A percentile compares a stretch with the other conserved stretches of the same genome.
These are phyloP conservation scores for Crithidia expoeki DNA, from an alignment of 208 protist genomes.

Conservation along the genomic window DNA sequence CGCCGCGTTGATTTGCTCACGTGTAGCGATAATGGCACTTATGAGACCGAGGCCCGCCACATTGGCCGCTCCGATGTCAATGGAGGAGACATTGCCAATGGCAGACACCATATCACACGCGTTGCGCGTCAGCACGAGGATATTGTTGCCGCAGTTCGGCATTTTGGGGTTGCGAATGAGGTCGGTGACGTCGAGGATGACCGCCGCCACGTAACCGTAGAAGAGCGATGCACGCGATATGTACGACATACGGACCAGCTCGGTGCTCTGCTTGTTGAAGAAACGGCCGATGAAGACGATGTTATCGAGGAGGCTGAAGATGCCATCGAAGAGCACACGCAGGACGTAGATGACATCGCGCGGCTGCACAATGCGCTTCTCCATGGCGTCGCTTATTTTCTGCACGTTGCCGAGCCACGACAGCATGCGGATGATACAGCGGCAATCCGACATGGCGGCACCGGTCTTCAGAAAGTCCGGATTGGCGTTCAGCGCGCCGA, in stretches of 20 bases:
- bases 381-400: slow-evolving; percentile 57
- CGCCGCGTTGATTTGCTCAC: slow-evolving; percentile 55
- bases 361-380: slow-evolving; percentile 43
- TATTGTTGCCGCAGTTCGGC: slow-evolving; percentile 38
- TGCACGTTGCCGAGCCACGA: slow-evolving; percentile 74
- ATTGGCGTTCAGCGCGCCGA: slow-evolving; percentile 41
- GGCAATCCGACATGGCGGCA: slow-evolving; percentile 64
- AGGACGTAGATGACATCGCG: slow-evolving; percentile 69
- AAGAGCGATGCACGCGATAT: slow-evolving; percentile 66
- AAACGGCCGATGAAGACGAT: slow-evolving; percentile 69
- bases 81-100: slow-evolving; percentile 50
- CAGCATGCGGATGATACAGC: slow-evolving; percentile 67
- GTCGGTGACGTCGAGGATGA: slow-evolving; percentile 68
- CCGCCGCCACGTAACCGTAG: slow-evolving; percentile 64
- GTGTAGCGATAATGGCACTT: slow-evolving; percentile 66
- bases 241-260: slow-evolving; percentile 38
- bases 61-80: slow-evolving; percentile 50
- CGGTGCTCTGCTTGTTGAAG: slow-evolving; percentile 28
- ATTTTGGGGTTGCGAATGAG: slow-evolving; percentile 42
- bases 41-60: slow-evolving; percentile 58
- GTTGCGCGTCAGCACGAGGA: slow-evolving; percentile 63
- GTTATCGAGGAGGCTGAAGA: slow-evolving; percentile 87
- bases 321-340: slow-evolving; percentile 68
- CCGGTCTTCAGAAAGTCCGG: slow-evolving; percentile 54
- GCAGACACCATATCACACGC: slow-evolving; percentile 74